Percentiles rank a stretch among this genome's conserved stretches.
phyloP scores from a whole-genome alignment of 1,284 basidiomycete genomes.

The Meira miltonrushii region DNA sequence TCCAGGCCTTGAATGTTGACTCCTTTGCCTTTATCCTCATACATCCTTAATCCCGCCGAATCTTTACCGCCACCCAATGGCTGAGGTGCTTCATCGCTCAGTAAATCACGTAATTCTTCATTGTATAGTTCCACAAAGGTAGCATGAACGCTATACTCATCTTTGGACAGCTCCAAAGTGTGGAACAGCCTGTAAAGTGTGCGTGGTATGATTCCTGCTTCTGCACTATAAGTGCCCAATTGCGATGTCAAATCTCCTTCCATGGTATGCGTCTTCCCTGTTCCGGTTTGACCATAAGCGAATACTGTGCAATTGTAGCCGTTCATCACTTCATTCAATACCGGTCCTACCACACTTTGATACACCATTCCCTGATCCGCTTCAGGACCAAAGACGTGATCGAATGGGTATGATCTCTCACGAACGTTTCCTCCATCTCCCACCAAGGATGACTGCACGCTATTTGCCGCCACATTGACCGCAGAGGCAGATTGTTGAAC shows the following conservation, averaged over 20 bases:
- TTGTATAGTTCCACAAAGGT: slow-evolving; percentile 98
- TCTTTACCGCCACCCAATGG: slow-evolving; percentile 50
- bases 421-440: slow-evolving; percentile 23
- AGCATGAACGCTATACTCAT: slow-evolving; percentile 86
- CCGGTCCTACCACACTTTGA: slow-evolving; percentile 83
- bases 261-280: slow-evolving; percentile 76
- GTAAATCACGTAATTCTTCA: slow-evolving; percentile 70
- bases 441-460: slow-evolving; percentile 20
- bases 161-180: slow-evolving; percentile 65
- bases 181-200: slow-evolving; percentile 88
- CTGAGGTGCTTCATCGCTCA: slow-evolving; percentile 61
- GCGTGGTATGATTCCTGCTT: slow-evolving; percentile 97
- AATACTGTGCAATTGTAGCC: slow-evolving; percentile 99
- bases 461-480: slow-evolving; percentile 3
- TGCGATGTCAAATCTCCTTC: slow-evolving; percentile 50
- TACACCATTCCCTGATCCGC: slow-evolving; percentile 94
- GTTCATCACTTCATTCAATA: slow-evolving; percentile 84
- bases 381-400: slow-evolving; percentile 78
- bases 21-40: slow-evolving; percentile 73
- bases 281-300: slow-evolving; percentile 97
- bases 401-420: slow-evolving; percentile 48
- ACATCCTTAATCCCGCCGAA: slow-evolving; percentile 69
- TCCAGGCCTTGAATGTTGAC: slow-evolving; percentile 92
- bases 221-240: slow-evolving; percentile 75
- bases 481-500: slow-evolving; percentile 24